Conservation (phyloP, 257 asterid genomes). For the Solanum lycopersicoides region DNA sequence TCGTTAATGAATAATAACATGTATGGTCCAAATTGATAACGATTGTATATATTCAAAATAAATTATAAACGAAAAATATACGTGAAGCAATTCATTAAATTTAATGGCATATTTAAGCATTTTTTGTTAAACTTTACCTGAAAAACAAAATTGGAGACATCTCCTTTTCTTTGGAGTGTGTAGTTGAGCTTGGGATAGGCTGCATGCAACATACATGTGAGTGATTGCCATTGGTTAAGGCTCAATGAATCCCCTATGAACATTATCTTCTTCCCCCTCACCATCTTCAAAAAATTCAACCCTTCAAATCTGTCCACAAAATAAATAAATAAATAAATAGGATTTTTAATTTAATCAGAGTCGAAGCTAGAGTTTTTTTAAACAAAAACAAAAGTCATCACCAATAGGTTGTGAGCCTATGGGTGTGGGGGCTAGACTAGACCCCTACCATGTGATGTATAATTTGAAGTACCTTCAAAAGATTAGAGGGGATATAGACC, state of each 20-base stretch:
- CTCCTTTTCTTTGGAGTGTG: conserved; percentile 25
- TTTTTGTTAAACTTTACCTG: conserved; percentile 10
- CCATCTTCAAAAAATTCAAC: conserved; percentile 40
- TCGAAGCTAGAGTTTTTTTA: background rate
- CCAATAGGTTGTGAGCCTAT: no score
- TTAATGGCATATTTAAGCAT: rapidly evolving
- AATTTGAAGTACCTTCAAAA: no score
- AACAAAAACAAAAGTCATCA: no score
- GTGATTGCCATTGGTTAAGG: conserved; percentile 80
- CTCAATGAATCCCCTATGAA: conserved; percentile 72
- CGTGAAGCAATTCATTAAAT: background rate
- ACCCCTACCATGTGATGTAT: no score
- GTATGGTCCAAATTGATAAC: background rate
- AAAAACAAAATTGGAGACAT: conserved; percentile 37
- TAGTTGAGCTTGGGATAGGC: conserved; percentile 31
- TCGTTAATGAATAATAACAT: background rate
- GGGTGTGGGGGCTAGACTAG: no score
- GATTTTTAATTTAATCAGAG: background rate
- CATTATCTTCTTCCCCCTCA: conserved; percentile 52
- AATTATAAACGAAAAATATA: background rate
- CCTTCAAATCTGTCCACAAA: conserved; percentile 36
- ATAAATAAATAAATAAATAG: no score
- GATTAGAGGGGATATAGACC: no score
- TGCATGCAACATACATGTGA: conserved; percentile 65
- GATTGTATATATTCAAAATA: background rate